These are phyloP conservation scores for Pseudocercospora eumusae DNA, from an alignment of 2,329 filamentous ascomycete species.

Conservation along the genomic window DNA sequence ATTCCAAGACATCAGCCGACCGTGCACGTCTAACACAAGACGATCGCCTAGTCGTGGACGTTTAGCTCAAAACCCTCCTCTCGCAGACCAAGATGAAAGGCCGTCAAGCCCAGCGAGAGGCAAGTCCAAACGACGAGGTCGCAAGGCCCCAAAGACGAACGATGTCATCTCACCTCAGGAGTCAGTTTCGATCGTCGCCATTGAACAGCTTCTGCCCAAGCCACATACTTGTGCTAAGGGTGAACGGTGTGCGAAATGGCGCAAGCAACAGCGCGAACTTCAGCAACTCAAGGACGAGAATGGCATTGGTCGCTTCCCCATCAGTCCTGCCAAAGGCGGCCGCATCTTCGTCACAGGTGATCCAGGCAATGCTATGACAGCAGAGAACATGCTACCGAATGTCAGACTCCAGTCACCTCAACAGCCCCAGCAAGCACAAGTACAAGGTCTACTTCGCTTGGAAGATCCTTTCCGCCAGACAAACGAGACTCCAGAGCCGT, in stretches of 20 bases:
- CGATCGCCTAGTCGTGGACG: slow-evolving; percentile 32
- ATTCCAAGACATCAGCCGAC: slow-evolving; percentile 51
- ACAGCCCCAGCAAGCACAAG: slow-evolving; percentile 39
- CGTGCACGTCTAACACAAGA: slow-evolving; percentile 42
- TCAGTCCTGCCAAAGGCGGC: slow-evolving; percentile 62
- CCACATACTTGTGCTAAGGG: slow-evolving; percentile 83
- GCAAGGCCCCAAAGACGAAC: slow-evolving; percentile 49
- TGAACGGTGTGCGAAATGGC: slow-evolving; percentile 79
- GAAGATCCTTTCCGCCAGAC: slow-evolving; percentile 58
- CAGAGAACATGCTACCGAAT: slow-evolving; percentile 54
- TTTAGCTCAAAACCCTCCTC: slow-evolving; percentile 25
- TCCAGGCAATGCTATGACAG: slow-evolving; percentile 72
- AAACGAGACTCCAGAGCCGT: slow-evolving; percentile 63
- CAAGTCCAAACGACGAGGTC: slow-evolving; percentile 43
- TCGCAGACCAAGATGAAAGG: slow-evolving; percentile 33
- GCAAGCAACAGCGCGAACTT: slow-evolving; percentile 75
- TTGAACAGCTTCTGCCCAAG: slow-evolving; percentile 84
- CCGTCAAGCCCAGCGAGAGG: slow-evolving; percentile 39
- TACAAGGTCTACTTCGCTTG: slow-evolving; percentile 16
- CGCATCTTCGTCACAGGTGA: slow-evolving; percentile 76
- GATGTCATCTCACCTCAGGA: slow-evolving; percentile 76
- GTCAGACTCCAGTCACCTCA: slow-evolving; percentile 34
- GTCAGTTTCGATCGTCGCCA: slow-evolving; percentile 87
- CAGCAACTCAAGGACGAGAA: slow-evolving; percentile 74
- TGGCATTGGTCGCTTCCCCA: slow-evolving; percentile 55